Evolutionary conservation across 805 yeast genomes (phyloP).

Genomic region (Metschnikowia colocasiae): DNA sequence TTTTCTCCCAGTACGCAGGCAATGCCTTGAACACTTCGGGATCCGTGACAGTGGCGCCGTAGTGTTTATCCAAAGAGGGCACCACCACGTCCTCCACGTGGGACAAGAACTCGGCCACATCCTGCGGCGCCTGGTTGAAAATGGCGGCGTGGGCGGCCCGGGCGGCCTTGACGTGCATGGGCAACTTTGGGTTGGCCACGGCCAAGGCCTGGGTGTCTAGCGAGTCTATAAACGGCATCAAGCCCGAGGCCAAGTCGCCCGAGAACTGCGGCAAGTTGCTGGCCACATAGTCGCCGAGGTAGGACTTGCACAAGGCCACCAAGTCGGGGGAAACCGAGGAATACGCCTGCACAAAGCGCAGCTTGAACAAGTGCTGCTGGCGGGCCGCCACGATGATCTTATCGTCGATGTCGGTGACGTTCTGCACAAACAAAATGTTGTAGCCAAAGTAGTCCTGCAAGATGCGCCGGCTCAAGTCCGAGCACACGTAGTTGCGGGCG

Average conservation of each 20-base stretch:
- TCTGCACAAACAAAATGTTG: constrained; percentile 83
- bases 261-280: constrained; percentile 51
- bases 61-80: constrained; percentile 64
- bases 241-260: constrained; percentile 31
- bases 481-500: constrained; percentile 93
- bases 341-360: constrained; percentile 39
- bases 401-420: constrained; percentile 98
- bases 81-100: constrained; percentile 72
- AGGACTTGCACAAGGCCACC: constrained; percentile 35
- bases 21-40: constrained; percentile 77
- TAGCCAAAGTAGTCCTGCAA: constrained; percentile 90
- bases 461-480: constrained; percentile 88
- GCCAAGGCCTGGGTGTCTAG: constrained; percentile 52
- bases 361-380: constrained; percentile 74
- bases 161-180: constrained; percentile 75
- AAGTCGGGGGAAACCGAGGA: constrained; percentile 34
- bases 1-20: constrained; percentile 86
- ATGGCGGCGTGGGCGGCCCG: constrained; percentile 48
- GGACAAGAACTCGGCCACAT: constrained; percentile 30
- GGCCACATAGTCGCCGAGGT: constrained; percentile 47
- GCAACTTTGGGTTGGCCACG: constrained; percentile 69
- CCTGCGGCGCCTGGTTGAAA: not conserved
- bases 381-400: constrained; percentile 94
- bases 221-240: constrained; percentile 48
- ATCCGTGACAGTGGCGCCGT: constrained; percentile 76